Evolutionary conservation across 2,329 filamentous ascomycete genomes (phyloP), one percentile per base, ranked within the genome.

Genomic region (Ascocoryne sarcoides): DNA sequence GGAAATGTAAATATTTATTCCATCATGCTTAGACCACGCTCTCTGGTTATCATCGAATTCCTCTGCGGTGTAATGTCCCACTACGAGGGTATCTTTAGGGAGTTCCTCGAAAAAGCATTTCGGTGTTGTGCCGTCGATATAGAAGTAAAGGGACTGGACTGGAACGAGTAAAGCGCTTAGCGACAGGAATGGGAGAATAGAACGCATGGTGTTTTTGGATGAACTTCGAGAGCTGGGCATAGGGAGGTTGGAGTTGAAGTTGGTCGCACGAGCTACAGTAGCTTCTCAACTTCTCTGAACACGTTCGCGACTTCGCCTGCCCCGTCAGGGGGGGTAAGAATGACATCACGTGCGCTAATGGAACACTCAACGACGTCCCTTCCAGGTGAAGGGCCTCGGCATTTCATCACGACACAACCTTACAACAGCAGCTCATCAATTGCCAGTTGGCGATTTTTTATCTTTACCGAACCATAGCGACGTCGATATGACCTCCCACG

Each of bases 41-140:
- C 76, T 75, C 42, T 70, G 66, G 52, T 79, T 68, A 43, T 84
- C 75, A 63, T 92, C 81, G 69, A 78, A 92, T 63, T 93, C 84
- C 65, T 92, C 82, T 37, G 87, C 86, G 40, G 74, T 78, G 71
- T 89, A 98, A 66, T 92, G 82, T 53, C 92, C 92, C 44, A 95
- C 89, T 41, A 98, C 90, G 43, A 98, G 70, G 10, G 92, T 96
- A 64, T 95, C 90, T 71, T 96, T 95, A 51, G 92, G 89, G 44
- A 98, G 76, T 65, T 96, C 90, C 69, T 98, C 92, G 68, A 84
- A 94, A 78, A 98, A 98, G 68, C 92, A 98, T 69, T 93, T 95
- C 53, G 86, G 82, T 50, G 76, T 69, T 36, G 76, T 75, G 57
- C 84, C 85, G 62, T 96, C 88, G 63, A 96, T 81, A 71, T 84